These are phyloP conservation scores for Thielaviopsis populi DNA, from an alignment of 2,329 filamentous ascomycete species.

Conservation along the genomic window DNA sequence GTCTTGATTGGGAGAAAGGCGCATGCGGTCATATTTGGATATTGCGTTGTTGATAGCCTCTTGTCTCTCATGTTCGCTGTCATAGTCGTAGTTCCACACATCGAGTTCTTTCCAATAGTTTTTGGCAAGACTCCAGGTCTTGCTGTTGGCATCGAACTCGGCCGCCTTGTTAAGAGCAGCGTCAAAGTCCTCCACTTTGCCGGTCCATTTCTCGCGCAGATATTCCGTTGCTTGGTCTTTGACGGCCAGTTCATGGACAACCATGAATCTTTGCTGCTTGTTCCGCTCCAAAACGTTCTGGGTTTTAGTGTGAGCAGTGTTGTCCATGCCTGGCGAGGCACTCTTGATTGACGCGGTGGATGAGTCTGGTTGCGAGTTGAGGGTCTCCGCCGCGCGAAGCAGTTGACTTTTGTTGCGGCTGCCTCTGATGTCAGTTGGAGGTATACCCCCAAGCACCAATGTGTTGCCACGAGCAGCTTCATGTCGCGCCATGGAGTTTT, in stretches of 20 bases:
- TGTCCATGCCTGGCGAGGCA: conserved; percentile 30
- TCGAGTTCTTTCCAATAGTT: conserved; percentile 47
- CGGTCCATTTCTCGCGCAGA: conserved; percentile 36
- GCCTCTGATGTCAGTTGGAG: conserved; percentile 18
- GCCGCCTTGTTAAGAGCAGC: conserved; percentile 43
- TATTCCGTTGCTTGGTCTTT: conserved; percentile 36
- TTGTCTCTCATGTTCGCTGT: conserved; percentile 39
- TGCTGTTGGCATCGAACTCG: conserved; percentile 32
- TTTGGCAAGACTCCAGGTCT: conserved; percentile 42
- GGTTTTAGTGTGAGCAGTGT: conserved; percentile 30
- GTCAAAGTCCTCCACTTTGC: conserved; percentile 39
- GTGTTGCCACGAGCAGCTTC: conserved; percentile 28
- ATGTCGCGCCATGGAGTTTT: conserved; percentile 30
- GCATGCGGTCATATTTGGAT: conserved; percentile 42
- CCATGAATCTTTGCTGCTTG: conserved; percentile 36
- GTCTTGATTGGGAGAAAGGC: conserved; percentile 39
- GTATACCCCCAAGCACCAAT: conserved; percentile 8
- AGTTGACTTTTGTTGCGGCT: conserved; percentile 6
- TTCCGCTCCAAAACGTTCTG: conserved; percentile 38
- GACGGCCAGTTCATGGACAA: conserved; percentile 48
- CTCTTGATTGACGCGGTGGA: conserved; percentile 39
- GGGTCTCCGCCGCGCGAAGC: conserved; percentile 22
- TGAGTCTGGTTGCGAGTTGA: conserved; percentile 35
- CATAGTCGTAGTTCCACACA: conserved; percentile 47
- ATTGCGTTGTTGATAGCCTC: conserved; percentile 46